Conservation (phyloP, 2,329 filamentous ascomycete genomes). For the Pseudopithomyces maydicus region DNA sequence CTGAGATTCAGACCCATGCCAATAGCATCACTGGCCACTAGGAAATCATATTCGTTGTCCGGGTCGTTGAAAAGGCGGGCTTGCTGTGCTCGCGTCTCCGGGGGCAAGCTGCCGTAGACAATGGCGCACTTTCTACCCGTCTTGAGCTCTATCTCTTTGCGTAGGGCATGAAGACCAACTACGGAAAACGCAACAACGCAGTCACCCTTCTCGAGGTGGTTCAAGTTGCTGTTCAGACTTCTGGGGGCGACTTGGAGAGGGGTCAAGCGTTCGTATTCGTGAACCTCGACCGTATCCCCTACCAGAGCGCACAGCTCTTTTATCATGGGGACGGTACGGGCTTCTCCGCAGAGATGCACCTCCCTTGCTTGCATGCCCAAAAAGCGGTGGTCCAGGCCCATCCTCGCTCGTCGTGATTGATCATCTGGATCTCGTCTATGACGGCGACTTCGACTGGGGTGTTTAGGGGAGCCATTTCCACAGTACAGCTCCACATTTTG, state of each 20-base stretch:
- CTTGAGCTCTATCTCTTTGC: slow-evolving; percentile 72
- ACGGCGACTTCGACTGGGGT: slow-evolving; percentile 83
- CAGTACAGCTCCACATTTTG: slow-evolving; percentile 81
- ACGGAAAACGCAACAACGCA: slow-evolving; percentile 88
- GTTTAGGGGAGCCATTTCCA: slow-evolving; percentile 79
- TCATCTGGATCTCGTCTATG: slow-evolving; percentile 99
- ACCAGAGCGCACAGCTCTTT: slow-evolving; percentile 75
- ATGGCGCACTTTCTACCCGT: slow-evolving; percentile 86
- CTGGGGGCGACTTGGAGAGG: slow-evolving; percentile 69
- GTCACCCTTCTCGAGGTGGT: slow-evolving; percentile 82
- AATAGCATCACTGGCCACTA: slow-evolving; percentile 94
- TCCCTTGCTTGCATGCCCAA: slow-evolving; percentile 86
- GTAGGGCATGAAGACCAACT: slow-evolving; percentile 78
- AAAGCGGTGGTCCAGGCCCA: slow-evolving; percentile 95
- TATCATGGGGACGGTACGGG: slow-evolving; percentile 79
- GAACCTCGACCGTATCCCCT: slow-evolving; percentile 82
- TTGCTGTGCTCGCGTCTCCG: slow-evolving; percentile 90
- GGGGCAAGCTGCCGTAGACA: slow-evolving; percentile 89
- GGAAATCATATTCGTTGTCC: slow-evolving; percentile 90
- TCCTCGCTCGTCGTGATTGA: slow-evolving; percentile 77
- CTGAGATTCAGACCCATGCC: slow-evolving; percentile 96
- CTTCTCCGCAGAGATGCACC: slow-evolving; percentile 91
- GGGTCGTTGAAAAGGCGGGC: slow-evolving; percentile 94
- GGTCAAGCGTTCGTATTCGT: slow-evolving; percentile 83
- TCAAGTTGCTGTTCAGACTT: slow-evolving; percentile 69